Percentiles rank a stretch among this genome's conserved stretches.
phyloP scores from a whole-genome alignment of 495 filamentous ascomycete species.

The Coniosporium apollinis region DNA sequence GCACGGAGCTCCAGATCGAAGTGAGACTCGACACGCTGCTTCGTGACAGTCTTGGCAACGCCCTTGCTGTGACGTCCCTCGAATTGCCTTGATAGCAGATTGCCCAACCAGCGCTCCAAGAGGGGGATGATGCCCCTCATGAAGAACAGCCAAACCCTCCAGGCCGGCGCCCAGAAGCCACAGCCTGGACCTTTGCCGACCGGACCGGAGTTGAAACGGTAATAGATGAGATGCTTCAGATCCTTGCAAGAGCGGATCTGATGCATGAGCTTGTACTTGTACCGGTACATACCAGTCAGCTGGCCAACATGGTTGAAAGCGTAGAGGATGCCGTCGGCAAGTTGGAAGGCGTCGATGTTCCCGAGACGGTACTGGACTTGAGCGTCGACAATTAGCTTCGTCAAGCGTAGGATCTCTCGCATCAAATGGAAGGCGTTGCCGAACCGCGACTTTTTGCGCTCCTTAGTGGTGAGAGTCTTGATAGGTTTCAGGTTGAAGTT shows the following conservation, averaged over 20 bases:
- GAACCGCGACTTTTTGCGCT: conserved; percentile 98
- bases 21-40: conserved; percentile 97
- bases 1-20: conserved; percentile 96
- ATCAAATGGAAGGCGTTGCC: conserved; percentile 99
- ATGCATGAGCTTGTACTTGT: conserved; percentile 99
- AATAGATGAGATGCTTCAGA: conserved; percentile 98
- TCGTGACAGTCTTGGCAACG: conserved; percentile 97
- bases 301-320: conserved; percentile 99
- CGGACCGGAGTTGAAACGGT: conserved; percentile 94
- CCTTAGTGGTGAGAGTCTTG: conserved; percentile 96
- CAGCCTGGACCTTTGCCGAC: conserved; percentile 97
- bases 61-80: conserved; percentile 98
- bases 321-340: conserved; percentile 95
- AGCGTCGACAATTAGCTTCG: conserved; percentile 95
- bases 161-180: conserved; percentile 98
- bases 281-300: conserved; percentile 98
- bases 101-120: conserved; percentile 94
- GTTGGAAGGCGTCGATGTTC: conserved; percentile 97
- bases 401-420: conserved; percentile 94
- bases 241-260: conserved; percentile 99
- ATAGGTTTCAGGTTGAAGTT: conserved; percentile 99
- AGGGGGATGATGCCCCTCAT: conserved; percentile 97
- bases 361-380: conserved; percentile 96
- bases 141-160: conserved; percentile 99
- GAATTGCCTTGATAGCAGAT: conserved; percentile 90